phyloP scores from a whole-genome alignment of 139 green algal genomes.

The Spirogloea muscicola region DNA sequence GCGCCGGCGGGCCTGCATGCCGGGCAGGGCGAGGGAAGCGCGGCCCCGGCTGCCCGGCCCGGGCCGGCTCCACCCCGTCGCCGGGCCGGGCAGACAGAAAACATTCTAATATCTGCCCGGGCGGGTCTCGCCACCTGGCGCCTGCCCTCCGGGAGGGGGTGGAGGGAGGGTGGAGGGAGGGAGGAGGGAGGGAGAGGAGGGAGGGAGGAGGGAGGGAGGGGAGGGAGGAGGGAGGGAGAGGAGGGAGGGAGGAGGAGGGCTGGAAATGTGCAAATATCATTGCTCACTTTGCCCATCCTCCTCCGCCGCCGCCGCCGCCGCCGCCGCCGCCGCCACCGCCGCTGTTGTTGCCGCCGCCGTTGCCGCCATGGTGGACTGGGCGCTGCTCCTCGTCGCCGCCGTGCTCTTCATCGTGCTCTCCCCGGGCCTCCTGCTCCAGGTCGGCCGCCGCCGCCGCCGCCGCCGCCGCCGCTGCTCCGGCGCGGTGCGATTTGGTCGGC shows the following conservation, averaged over 20 bases:
- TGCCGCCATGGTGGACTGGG: constrained; percentile 13
- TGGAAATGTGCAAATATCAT: no score
- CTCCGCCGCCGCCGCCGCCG: not conserved
- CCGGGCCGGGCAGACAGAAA: not conserved
- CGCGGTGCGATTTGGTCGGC: not conserved
- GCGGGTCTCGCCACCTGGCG: not conserved
- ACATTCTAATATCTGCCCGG: not conserved
- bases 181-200: not conserved
- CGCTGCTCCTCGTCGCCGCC: not conserved
- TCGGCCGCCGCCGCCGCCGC: no score
- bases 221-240: no score
- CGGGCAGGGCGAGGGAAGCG: not conserved
- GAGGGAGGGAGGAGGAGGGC: no score
- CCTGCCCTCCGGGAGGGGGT: not conserved
- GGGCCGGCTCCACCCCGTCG: not conserved
- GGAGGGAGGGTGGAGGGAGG: not conserved
- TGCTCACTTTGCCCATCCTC: not conserved
- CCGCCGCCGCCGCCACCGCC: not conserved
- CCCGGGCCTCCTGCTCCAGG: constrained; percentile 29
- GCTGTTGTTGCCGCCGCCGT: not conserved
- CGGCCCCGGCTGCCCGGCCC: not conserved
- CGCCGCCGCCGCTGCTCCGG: not conserved
- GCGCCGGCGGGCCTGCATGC: no score
- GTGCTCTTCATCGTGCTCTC: constrained; percentile 30
- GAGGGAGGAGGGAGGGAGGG: not conserved